Evolutionary conservation across 257 asterid species (phyloP), one percentile per base, ranked within the genome.

Genomic region (Plectranthus barbatus): DNA sequence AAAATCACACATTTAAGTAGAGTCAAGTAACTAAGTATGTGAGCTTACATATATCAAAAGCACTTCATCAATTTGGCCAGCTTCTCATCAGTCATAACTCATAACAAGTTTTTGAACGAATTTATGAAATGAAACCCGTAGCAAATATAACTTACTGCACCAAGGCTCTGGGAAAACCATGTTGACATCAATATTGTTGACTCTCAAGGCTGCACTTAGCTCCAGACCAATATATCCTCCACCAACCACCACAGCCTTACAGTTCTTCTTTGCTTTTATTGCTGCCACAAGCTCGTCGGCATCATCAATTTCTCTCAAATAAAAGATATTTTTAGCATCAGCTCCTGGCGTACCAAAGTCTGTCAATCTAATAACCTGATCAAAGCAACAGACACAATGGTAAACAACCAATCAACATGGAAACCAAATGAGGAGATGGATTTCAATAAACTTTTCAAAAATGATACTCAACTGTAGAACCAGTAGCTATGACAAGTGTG

Each of bases 151-250:
- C 96, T 85, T 81, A 85, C 96, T 88, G 85, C 94, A 85, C 96
- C 96, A 88, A 48, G 96, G 96, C 72, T 88, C 96, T 18, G 94
- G 96, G 75, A 83, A 88, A 72, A 88, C 96, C 96, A 88, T 85
- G 56, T 47, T 85, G 81, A 82, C 89, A 56, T 83, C 96, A 39
- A 80, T 37, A 67, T 85, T 74, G 64, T 88, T 81, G 71, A 85
- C 50, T 66, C 62, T 83, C 71, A 88, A 68, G 55, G 90, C 96
- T 41, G 96, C 94, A 74, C 94, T 88, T 14, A 88, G 91, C 86
- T 88, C 96, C 61, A 88, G 83, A 45, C 96, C 96, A 11, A 88
- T 83, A 83, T 88, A 88, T 62, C 96, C 96, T 65, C 96, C 96
- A 57, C 96, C 96, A 75, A 88, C 95, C 66, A 88, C 26, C 67